These are phyloP conservation scores for Nemania abortiva DNA, from an alignment of 2,329 filamentous ascomycete genomes.

Conservation along the genomic window DNA sequence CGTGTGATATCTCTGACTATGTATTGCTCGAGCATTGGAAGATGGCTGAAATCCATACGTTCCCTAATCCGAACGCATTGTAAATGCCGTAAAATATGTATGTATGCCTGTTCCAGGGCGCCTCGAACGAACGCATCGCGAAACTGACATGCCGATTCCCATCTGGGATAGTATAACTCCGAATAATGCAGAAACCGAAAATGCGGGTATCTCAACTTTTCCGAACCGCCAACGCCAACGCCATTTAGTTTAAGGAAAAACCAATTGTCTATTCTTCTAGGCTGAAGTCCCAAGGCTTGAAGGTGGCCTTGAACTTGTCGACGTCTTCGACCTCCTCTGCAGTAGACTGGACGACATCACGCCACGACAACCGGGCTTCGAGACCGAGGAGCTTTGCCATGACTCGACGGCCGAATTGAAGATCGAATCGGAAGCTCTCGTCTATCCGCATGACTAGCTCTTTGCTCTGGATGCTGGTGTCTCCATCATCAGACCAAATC, in stretches of 20 bases:
- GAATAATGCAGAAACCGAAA: conserved; percentile 37
- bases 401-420: conserved; percentile 90
- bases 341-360: conserved; percentile 81
- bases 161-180: conserved; percentile 28
- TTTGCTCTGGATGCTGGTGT: conserved; percentile 70
- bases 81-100: conserved; percentile 9
- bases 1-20: not conserved
- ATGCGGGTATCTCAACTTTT: conserved; percentile 48
- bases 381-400: conserved; percentile 87
- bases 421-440: conserved; percentile 80
- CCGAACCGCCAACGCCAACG: conserved; percentile 36
- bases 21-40: not conserved
- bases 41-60: not conserved
- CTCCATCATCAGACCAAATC: conserved; percentile 75
- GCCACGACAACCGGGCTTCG: conserved; percentile 85
- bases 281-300: conserved; percentile 89
- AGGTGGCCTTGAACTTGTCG: conserved; percentile 81
- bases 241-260: conserved; percentile 27
- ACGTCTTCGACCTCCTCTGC: conserved; percentile 85
- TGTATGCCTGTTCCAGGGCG: not conserved
- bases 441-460: conserved; percentile 81
- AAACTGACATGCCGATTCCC: not conserved
- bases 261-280: conserved; percentile 44
- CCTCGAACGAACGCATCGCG: conserved; percentile 3
- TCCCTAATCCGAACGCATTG: not conserved